Conservation (phyloP, 2,329 filamentous ascomycete species). For the Malbranchea cinnamomea region DNA sequence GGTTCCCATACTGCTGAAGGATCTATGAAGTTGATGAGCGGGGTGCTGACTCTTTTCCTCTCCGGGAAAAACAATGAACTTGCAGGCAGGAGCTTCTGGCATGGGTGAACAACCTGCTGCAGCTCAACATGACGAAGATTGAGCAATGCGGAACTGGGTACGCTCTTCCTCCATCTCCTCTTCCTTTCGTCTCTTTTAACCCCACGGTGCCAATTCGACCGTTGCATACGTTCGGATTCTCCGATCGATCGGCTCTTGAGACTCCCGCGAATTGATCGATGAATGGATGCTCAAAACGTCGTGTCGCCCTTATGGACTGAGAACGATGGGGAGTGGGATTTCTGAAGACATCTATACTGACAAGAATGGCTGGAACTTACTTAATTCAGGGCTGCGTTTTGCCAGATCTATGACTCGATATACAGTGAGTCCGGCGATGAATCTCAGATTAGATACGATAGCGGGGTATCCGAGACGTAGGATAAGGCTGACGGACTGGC, state of each 20-base stretch:
- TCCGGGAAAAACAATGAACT: constrained; percentile 1
- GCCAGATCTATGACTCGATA: constrained; percentile 97
- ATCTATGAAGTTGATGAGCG: too few relatives aligned
- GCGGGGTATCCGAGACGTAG: neutral
- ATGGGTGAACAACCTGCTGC: constrained; percentile 95
- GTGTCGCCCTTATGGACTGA: too few relatives aligned
- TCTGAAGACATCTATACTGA: too few relatives aligned
- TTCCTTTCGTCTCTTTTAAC: constrained; percentile 2
- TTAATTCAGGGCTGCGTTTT: constrained; percentile 72
- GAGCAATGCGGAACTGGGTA: constrained; percentile 99
- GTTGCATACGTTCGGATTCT: too few relatives aligned
- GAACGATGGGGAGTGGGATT: too few relatives aligned
- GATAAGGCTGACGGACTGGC: neutral
- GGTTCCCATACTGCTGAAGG: too few relatives aligned
- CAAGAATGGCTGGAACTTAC: too few relatives aligned
- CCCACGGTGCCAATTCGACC: too few relatives aligned
- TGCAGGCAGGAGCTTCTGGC: constrained; percentile 82
- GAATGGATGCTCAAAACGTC: too few relatives aligned
- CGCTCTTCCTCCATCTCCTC: constrained; percentile 18
- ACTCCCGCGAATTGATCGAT: too few relatives aligned
- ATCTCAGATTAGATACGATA: too few relatives aligned
- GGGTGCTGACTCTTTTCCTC: constrained; percentile 7
- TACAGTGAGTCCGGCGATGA: constrained; percentile 44
- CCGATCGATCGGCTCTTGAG: too few relatives aligned
- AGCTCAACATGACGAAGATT: constrained; percentile 96